A percentile compares a stretch with the other conserved stretches of the same genome.
Conservation (phyloP, 2,329 filamentous ascomycete genomes). For the Cyphellophora europaea region DNA sequence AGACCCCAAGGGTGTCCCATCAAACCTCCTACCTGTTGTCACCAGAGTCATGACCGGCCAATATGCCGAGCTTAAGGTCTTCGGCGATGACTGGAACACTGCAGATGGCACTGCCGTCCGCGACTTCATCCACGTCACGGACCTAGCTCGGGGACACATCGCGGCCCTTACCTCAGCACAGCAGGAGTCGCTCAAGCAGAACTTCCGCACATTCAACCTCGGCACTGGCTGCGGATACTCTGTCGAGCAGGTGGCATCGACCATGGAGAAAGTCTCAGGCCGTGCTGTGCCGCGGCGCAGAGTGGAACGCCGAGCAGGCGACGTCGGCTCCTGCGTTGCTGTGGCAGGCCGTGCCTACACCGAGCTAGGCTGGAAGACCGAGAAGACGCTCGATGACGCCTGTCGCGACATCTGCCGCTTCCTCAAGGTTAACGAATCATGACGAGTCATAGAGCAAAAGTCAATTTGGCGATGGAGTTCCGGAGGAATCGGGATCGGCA, state of each 20-base stretch:
- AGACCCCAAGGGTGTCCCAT: constrained; percentile 52
- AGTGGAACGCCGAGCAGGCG: constrained; percentile 26
- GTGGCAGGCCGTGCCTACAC: constrained; percentile 31
- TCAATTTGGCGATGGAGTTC: background rate
- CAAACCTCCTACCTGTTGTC: constrained; percentile 57
- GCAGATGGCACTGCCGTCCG: constrained; percentile 56
- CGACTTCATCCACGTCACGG: constrained; percentile 60
- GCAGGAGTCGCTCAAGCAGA: constrained; percentile 24
- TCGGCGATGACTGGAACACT: constrained; percentile 57
- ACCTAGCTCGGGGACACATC: constrained; percentile 54
- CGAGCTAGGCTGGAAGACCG: constrained; percentile 43
- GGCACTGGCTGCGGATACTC: constrained; percentile 30
- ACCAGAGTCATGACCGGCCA: constrained; percentile 51
- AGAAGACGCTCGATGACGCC: constrained; percentile 28
- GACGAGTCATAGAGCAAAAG: background rate
- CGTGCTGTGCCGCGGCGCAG: constrained; percentile 24
- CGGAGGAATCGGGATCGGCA: no score
- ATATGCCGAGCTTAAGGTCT: constrained; percentile 47
- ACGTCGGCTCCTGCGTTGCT: constrained; percentile 31
- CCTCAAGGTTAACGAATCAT: constrained; percentile 4
- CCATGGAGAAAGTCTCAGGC: constrained; percentile 30
- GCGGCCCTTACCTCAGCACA: constrained; percentile 38
- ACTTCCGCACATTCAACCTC: constrained; percentile 34
- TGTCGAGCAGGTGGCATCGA: constrained; percentile 27
- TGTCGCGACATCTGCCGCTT: constrained; percentile 23